phyloP scores from a whole-genome alignment of 495 filamentous ascomycete genomes.

The Lophiotrema nucula region DNA sequence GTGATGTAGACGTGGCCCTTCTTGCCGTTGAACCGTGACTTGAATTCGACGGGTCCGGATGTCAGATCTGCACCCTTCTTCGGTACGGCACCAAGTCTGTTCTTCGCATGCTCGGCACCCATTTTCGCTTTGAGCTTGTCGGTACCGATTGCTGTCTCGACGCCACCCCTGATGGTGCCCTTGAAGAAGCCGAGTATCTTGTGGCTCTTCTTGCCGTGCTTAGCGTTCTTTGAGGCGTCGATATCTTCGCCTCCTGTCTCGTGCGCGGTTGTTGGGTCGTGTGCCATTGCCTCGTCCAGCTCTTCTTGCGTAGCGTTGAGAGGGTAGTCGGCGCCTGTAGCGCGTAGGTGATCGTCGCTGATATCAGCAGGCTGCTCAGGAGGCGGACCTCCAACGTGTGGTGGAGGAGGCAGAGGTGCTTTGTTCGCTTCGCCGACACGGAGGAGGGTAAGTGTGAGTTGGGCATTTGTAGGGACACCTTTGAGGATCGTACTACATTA shows the following conservation, averaged over 20 bases:
- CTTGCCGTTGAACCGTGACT: conserved; percentile 66
- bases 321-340: conserved; percentile 42
- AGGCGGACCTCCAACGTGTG: conserved; percentile 54
- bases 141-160: conserved; percentile 67
- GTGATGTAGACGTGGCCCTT: conserved; percentile 71
- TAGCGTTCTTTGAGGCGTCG: conserved; percentile 44
- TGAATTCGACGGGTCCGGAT: conserved; percentile 73
- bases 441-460: conserved; percentile 79
- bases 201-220: conserved; percentile 45
- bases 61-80: conserved; percentile 43
- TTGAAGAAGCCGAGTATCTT: conserved; percentile 67
- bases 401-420: conserved; percentile 77
- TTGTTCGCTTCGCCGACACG: conserved; percentile 83
- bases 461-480: conserved; percentile 85
- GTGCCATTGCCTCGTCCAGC: conserved; percentile 48
- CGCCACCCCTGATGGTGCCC: conserved; percentile 62
- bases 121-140: conserved; percentile 66
- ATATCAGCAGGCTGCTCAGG: conserved; percentile 50
- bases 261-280: conserved; percentile 38
- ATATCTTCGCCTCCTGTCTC: conserved; percentile 42
- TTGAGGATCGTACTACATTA: conserved; percentile 66
- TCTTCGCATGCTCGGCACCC: conserved; percentile 65
- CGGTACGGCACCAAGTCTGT: conserved; percentile 69
- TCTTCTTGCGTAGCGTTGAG: conserved; percentile 53
- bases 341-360: conserved; percentile 49